A percentile compares a stretch with the other conserved stretches of the same genome.
Conservation (phyloP, 2,329 filamentous ascomycete species). For the Penicillium aurantiogriseum region DNA sequence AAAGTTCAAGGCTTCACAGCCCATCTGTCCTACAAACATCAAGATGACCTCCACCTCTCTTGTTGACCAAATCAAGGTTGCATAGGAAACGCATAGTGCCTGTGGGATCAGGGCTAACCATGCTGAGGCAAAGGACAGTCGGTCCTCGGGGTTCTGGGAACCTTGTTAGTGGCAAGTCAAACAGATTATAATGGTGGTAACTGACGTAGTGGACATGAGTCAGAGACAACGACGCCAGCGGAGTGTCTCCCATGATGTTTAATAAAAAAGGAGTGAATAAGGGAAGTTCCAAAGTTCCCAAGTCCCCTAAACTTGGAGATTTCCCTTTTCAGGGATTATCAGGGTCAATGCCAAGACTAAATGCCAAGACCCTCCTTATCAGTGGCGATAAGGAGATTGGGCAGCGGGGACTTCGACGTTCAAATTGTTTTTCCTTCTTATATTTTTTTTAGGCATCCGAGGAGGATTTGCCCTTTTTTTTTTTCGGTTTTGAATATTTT, state of each 20-base stretch:
- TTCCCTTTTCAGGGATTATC: not conserved
- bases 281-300: not conserved
- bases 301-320: not conserved
- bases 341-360: slow-evolving; percentile 1
- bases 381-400: not conserved
- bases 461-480: not conserved
- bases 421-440: not conserved
- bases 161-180: not conserved
- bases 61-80: slow-evolving; percentile 83
- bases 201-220: slow-evolving; percentile 95
- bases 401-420: not conserved
- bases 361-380: not conserved
- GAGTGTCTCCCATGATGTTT: slow-evolving; percentile 38
- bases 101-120: slow-evolving; percentile 94
- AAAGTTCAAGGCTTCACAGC: slow-evolving; percentile 89
- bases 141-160: slow-evolving; percentile 75
- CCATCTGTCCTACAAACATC: slow-evolving; percentile 89
- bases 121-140: slow-evolving; percentile 80
- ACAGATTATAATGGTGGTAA: slow-evolving; percentile 8
- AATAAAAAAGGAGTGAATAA: not conserved
- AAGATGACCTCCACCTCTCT: slow-evolving; percentile 85
- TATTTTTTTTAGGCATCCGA: slow-evolving; percentile 21
- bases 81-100: slow-evolving; percentile 84
- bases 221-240: slow-evolving; percentile 84
- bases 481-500: not conserved